phyloP scores from a whole-genome alignment of 805 yeast species.

The Suhomyces prunicola region DNA sequence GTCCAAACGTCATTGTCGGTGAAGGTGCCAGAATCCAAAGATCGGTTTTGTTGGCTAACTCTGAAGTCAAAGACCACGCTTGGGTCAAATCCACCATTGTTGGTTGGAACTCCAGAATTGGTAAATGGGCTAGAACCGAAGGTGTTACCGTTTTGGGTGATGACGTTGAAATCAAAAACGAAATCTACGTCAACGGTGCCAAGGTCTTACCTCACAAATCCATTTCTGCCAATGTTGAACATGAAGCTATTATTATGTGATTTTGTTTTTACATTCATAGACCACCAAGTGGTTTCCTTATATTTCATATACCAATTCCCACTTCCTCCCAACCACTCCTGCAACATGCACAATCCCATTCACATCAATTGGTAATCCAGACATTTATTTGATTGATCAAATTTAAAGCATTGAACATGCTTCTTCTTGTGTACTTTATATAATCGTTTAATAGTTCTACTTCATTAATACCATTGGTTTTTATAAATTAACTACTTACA shows the following conservation, averaged over 20 bases:
- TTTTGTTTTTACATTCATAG: not conserved
- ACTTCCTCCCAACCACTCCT: not conserved
- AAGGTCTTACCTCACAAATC: slow-evolving; percentile 98
- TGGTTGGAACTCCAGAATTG: slow-evolving; percentile 98
- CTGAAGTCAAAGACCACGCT: slow-evolving; percentile 93
- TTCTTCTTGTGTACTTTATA: slow-evolving; percentile 3
- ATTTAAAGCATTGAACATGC: not conserved
- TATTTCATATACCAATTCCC: not conserved
- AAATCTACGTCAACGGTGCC: slow-evolving; percentile 98
- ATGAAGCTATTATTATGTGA: slow-evolving; percentile 97
- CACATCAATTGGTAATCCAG: not conserved
- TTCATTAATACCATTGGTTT: slow-evolving; percentile 1
- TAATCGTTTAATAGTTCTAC: not conserved
- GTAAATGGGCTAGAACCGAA: slow-evolving; percentile 98
- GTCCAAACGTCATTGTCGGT: slow-evolving; percentile 93
- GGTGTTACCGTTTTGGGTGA: slow-evolving; percentile 98
- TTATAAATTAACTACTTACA: not conserved
- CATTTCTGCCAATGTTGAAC: slow-evolving; percentile 92
- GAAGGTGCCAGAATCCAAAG: slow-evolving; percentile 98
- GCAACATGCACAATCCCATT: not conserved
- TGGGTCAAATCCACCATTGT: slow-evolving; percentile 97
- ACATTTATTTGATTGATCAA: not conserved
- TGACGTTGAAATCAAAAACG: slow-evolving; percentile 97
- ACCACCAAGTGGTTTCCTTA: not conserved
- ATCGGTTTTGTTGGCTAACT: slow-evolving; percentile 88